Base-by-base conservation (phyloP, 164 flowering plant genomes). In the Echeveria elegans region DNA sequence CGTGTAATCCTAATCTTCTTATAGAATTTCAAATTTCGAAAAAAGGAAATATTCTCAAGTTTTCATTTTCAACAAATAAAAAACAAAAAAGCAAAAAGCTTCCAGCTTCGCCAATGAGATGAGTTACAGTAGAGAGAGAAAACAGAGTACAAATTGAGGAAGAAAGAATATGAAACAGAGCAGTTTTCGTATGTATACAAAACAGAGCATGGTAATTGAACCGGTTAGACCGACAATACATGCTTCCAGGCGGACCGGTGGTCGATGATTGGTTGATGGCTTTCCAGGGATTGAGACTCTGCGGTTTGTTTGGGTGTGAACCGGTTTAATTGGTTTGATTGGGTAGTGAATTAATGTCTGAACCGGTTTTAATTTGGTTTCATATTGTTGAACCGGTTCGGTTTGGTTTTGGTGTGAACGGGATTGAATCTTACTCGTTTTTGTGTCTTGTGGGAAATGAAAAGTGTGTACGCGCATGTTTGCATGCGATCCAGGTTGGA, bases 381-480 rank as follows among this genome's bases (percentile, higher is more conserved):
- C 61, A 56, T 56, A 56, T 28, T 26, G 61, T 12, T 56, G 61
- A 56, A 56, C 61, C 61, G 61, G 61, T 56, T 50, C 28, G 56
- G 56, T 50, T 21, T 18, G 18, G 52, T 47, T n/a, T 56, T 15
- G 32, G 61, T 56, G 61, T 56, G 61, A 56, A 56, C 32, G 32
- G 32, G 61, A 29, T 56, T 56, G 32, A 29, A 29, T 56, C 18
- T 56, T 29, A 56, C 61, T 56, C 61, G 61, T 56, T 56, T 56
- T n/a, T 56, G 18, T 52, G 28, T 15, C 56, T 28, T 28, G 32
- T 26, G 32, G 61, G 59, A 53, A 23, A 8, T 23, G 30, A 23
- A 53, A 28, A 56, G 15, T 32, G 61, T 6, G 18, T 15, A 28
- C 61, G 61, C 61, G 61, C 32, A 56, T 56, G 19, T 56, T 56